Base-by-base conservation (phyloP, 1,284 basidiomycete species). In the Ceratobasidium sp. region DNA sequence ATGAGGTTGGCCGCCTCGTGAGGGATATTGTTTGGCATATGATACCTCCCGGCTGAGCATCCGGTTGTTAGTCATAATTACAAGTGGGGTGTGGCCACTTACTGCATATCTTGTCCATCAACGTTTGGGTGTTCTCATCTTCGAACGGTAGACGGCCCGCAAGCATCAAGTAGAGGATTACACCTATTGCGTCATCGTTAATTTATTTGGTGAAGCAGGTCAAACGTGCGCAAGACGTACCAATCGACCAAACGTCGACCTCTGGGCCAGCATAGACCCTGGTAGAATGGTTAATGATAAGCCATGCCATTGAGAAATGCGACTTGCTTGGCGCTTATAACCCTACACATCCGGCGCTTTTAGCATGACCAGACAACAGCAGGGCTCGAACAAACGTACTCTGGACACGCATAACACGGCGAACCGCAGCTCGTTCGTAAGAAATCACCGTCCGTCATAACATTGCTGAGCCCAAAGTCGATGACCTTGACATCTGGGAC, bases 401-500 rank as follows among this genome's bases (percentile, higher is more conserved):
- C 96, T 1, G 96, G 96, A 0, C 96, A 95, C 69, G 96, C 96
- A 78, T 98, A 98, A 81, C 98, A 98, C 0, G 96, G 96, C 80
- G 93, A 95, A 1, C 96, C 96, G 80, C 96, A 98, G 77, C 93
- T 95, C 11, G 96, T 98, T 79, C 94, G 94, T 74, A 98, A 84
- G 80, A 98, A 98, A 80, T 96, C 94, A 1, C 96, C 96, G 79
- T 98, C 96, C 77, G 90, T 91, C 85, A 98, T 96, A 80, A 97
- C 91, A 80, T 96, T 97, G 4, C 74, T 74, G 16, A 73, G 70
- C 18, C 96, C 96, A 81, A 98, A 98, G 84, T 98, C 96, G 16
- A 95, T 95, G 76, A 98, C 98, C 83, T 98, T 98, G 83, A 98
- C 84, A 76, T 86, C 86, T 54, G 83, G 80, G 74, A 83, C 80